Conservation (phyloP, 257 asterid species). For the Nicotiana sylvestris region DNA sequence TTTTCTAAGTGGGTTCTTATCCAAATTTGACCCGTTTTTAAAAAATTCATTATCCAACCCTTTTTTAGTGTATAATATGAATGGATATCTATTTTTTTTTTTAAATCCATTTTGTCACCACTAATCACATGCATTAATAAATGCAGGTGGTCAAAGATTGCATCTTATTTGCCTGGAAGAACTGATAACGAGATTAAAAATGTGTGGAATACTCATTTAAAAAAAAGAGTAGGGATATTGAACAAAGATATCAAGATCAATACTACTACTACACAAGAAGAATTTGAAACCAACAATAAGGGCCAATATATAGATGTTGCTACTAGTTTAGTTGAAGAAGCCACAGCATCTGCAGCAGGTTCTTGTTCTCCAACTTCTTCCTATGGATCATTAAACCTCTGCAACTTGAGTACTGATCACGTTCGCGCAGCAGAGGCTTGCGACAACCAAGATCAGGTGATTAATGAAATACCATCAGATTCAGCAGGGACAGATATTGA, state of each 20-base stretch:
- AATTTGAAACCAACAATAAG: background rate
- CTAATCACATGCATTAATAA: no score
- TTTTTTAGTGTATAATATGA: no score
- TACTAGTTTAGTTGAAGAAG: background rate
- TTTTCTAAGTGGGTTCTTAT: no score
- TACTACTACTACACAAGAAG: background rate
- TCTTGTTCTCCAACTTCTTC: conserved; percentile 22
- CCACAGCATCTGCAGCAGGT: background rate
- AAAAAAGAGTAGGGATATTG: conserved; percentile 33
- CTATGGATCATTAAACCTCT: conserved; percentile 13
- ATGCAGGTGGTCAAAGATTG: conserved; percentile 75
- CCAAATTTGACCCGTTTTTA: no score
- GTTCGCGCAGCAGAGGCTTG: background rate
- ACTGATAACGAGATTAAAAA: conserved; percentile 86
- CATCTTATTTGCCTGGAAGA: conserved; percentile 68
- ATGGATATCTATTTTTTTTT: no score
- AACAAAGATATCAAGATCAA: background rate
- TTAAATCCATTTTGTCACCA: no score
- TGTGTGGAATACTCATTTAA: conserved; percentile 72
- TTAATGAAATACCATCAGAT: conserved; percentile 31
- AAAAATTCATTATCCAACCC: no score
- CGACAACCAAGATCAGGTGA: background rate
- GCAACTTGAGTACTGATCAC: background rate
- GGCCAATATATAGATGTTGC: background rate
- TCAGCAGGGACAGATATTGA: conserved; percentile 20